These are phyloP conservation scores for Sordariomycetes sp. DNA, from an alignment of 2,329 filamentous ascomycete genomes.

Conservation along the genomic window DNA sequence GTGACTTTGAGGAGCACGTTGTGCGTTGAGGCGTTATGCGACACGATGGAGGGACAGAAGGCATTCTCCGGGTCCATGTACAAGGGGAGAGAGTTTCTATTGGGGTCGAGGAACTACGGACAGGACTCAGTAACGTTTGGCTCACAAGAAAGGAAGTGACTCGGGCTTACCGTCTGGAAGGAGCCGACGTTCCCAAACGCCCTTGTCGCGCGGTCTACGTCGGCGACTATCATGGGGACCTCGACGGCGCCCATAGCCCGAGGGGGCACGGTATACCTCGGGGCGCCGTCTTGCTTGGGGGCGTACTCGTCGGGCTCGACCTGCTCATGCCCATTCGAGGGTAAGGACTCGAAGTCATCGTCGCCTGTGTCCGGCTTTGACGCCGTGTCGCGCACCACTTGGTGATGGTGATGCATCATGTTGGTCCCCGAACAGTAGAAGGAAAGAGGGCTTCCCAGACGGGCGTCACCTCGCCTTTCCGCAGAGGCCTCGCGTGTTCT, in stretches of 20 bases:
- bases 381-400: neutral
- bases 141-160: neutral
- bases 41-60: slow-evolving; percentile 66
- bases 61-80: slow-evolving; percentile 72
- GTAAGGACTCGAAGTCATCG: neutral
- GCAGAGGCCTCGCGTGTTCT: too few species aligned
- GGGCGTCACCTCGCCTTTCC: too few species aligned
- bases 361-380: neutral
- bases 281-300: slow-evolving; percentile 3
- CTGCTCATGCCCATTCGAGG: neutral
- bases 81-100: slow-evolving; percentile 48
- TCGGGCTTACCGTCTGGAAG: slow-evolving; percentile 23
- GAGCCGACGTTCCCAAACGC: slow-evolving; percentile 28
- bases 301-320: neutral
- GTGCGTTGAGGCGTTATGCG: slow-evolving; percentile 63
- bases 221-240: slow-evolving; percentile 30
- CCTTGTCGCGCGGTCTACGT: slow-evolving; percentile 28
- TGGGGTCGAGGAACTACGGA: slow-evolving; percentile 32
- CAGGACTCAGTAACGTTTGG: neutral
- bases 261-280: slow-evolving; percentile 16
- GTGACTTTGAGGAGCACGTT: slow-evolving; percentile 82
- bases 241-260: slow-evolving; percentile 28
- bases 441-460: too few species aligned
- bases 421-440: neutral
- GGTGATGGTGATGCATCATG: neutral